Conservation (phyloP, 2,329 filamentous ascomycete genomes). For the Gnomoniopsis sp. region DNA sequence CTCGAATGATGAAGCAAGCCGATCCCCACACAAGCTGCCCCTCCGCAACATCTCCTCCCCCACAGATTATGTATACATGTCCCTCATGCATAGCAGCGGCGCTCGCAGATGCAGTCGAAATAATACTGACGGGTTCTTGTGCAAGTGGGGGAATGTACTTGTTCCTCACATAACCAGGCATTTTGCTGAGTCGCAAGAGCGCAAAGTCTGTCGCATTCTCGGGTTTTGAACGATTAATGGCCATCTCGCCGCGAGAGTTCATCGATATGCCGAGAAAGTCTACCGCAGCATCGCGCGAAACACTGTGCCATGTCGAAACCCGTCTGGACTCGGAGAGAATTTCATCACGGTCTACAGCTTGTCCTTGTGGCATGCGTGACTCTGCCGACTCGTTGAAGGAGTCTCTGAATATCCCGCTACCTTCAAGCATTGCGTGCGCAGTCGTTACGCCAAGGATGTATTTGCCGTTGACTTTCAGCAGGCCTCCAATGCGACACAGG, state of each 20-base stretch:
- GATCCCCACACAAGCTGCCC: slow-evolving; percentile 12
- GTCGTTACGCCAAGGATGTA: slow-evolving; percentile 13
- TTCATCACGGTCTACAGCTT: slow-evolving; percentile 8
- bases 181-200: slow-evolving; percentile 4
- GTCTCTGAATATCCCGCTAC: slow-evolving; percentile 10
- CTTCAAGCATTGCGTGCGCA: slow-evolving; percentile 14
- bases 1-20: slow-evolving; percentile 8
- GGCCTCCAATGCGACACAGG: slow-evolving; percentile 12
- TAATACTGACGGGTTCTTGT: background rate
- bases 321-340: background rate
- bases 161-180: slow-evolving; percentile 2
- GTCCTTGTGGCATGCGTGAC: background rate
- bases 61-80: slow-evolving; percentile 4
- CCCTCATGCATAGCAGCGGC: slow-evolving; percentile 8
- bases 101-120: slow-evolving; percentile 4
- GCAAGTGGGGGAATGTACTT: slow-evolving; percentile 4
- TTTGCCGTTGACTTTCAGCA: slow-evolving; percentile 14
- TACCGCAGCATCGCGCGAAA: slow-evolving; percentile 11
- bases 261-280: slow-evolving; percentile 11
- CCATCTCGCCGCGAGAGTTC: slow-evolving; percentile 14
- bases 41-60: background rate
- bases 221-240: slow-evolving; percentile 4
- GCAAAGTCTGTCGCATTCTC: slow-evolving; percentile 12
- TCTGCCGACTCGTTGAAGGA: background rate
- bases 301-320: slow-evolving; percentile 5